Conservation (phyloP, 1,284 basidiomycete species). For the Pseudozyma tsukubaensis region DNA sequence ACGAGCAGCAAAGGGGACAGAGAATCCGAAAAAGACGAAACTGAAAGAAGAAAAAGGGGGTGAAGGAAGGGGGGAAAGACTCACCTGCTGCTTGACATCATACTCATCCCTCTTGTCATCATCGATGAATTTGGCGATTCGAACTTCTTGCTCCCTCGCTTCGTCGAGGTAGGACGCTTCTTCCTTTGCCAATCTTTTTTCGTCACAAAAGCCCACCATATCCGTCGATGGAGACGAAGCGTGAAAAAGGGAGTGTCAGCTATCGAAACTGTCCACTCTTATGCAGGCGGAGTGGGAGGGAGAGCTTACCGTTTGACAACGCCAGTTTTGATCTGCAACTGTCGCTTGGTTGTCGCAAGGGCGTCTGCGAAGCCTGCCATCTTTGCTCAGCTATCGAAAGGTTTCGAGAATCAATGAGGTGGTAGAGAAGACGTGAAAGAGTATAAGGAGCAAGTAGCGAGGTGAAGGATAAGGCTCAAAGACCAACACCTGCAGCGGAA, state of each 20-base stretch:
- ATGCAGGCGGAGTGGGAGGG: not conserved
- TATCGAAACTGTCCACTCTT: no score
- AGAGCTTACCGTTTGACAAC: constrained; percentile 52
- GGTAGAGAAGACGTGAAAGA: not conserved
- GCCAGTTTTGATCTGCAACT: constrained; percentile 58
- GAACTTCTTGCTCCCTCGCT: constrained; percentile 40
- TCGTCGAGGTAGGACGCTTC: constrained; percentile 51
- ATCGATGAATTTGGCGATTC: constrained; percentile 39
- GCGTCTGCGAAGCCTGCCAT: constrained; percentile 34
- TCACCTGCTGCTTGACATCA: constrained; percentile 57
- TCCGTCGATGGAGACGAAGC: not conserved
- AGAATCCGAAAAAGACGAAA: no score
- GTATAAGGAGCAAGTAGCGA: no score
- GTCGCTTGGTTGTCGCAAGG: constrained; percentile 41
- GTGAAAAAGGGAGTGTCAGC: not conserved
- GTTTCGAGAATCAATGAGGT: not conserved
- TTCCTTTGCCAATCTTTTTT: constrained; percentile 56
- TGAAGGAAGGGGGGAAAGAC: not conserved
- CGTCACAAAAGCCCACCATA: not conserved
- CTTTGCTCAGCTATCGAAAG: not conserved
- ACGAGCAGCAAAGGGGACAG: no score
- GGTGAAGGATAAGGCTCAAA: not conserved
- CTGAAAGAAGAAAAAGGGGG: not conserved
- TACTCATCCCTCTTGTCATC: constrained; percentile 50
- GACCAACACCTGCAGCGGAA: not conserved